Evolutionary conservation across 2,329 filamentous ascomycete genomes (phyloP).

Genomic region (Cladosporium cucumerinum): DNA sequence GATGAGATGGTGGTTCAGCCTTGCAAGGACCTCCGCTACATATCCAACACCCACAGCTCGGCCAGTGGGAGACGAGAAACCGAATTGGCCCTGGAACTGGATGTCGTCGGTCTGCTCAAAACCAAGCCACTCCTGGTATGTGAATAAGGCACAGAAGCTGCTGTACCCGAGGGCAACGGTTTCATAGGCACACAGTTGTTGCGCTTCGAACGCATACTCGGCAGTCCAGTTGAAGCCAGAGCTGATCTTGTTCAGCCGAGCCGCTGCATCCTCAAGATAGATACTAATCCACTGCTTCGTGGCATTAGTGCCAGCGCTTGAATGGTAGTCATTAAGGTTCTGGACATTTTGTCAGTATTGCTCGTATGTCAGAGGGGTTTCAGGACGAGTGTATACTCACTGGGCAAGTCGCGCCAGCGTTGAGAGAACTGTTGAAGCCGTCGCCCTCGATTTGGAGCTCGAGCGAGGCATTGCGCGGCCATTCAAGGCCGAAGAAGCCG

Average conservation of each 20-base stretch:
- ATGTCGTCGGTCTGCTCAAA: conserved; percentile 71
- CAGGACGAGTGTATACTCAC: conserved; percentile 49
- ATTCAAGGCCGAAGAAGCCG: conserved; percentile 74
- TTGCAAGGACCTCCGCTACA: conserved; percentile 69
- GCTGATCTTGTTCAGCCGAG: conserved; percentile 50
- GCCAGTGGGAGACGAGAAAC: conserved; percentile 63
- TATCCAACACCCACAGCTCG: conserved; percentile 71
- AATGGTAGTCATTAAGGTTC: conserved; percentile 53
- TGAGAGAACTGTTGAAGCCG: conserved; percentile 63
- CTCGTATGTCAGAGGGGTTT: conserved; percentile 26
- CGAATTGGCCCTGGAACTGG: conserved; percentile 56
- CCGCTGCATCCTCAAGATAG: conserved; percentile 64
- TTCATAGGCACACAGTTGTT: conserved; percentile 73
- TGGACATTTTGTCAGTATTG: conserved; percentile 45
- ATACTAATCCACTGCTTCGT: conserved; percentile 56
- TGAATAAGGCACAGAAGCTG: conserved; percentile 71
- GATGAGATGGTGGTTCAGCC: conserved; percentile 60
- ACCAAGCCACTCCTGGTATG: conserved; percentile 68
- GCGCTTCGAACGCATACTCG: conserved; percentile 62
- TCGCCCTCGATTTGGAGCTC: conserved; percentile 65
- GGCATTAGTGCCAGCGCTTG: conserved; percentile 52
- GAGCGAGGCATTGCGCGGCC: conserved; percentile 48
- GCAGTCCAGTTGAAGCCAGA: conserved; percentile 57
- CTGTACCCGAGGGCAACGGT: conserved; percentile 74
- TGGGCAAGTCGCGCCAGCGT: conserved; percentile 65